Evolutionary conservation across 2,329 filamentous ascomycete genomes (phyloP), one percentile per base, ranked within the genome.

Genomic region (Akanthomyces muscarius): DNA sequence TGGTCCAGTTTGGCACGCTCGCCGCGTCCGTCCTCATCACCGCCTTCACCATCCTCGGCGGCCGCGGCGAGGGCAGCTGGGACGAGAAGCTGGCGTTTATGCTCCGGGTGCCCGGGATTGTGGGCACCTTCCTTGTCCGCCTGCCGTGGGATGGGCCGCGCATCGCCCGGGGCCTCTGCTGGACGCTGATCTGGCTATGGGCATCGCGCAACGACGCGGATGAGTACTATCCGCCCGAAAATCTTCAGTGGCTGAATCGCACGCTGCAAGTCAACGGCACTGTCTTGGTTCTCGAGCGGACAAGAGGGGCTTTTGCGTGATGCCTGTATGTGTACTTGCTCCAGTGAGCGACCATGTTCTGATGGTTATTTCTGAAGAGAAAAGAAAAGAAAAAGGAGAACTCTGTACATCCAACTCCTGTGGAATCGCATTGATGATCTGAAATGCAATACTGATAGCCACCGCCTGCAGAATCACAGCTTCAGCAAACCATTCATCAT

Each of bases 141-240:
- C 48, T 61, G 47, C 57, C 57, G 7, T 53, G 48, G 57, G 48
- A 52, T 36, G 57, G 57, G 38, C 57, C 57, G 36, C 33, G 45
- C 38, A 52, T 61, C 38, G 47, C 18, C 23, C 25, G 45, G 11
- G 47, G 47, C 6, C 36, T 60, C 36, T 60, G 36, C 25, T 52
- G 57, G 48, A 53, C 57, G 5, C 30, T 53, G 11, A 36, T 61
- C 8, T 53, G 57, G 57, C 14, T 44, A 11, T 52, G 45, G 44
- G 48, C n/a, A 16, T 21, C 57, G 25, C 33, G 48, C 33, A 33
- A 8, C 13, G 57, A 52, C 5, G 57, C 57, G 3, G 57, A 61
- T 7, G 25, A 61, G 11, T 61, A 61, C 38, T 61, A 61, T 18
- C 57, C 57, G 33, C 48, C 57, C 2, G 48, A 61, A 1, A 42